Evolutionary conservation across 371 early-diverging fungal genomes (phyloP).

Genomic region (Circinella umbellata): DNA sequence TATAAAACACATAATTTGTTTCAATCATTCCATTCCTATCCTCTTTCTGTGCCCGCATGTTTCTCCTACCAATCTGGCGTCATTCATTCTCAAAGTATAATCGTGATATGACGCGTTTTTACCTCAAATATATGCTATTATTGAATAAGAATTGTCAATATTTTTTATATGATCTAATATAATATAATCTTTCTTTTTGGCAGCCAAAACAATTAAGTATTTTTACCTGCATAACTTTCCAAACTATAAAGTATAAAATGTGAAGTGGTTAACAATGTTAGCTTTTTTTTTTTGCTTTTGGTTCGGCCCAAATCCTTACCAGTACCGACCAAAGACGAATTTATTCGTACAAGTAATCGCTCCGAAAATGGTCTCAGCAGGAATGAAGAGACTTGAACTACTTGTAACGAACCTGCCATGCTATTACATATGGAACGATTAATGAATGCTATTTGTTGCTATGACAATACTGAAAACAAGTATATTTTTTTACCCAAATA

Average conservation of each 20-base stretch:
- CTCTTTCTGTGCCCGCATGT: too few species aligned
- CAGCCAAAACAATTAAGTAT: background rate
- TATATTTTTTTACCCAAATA: conserved; percentile 41
- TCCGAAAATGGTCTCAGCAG: conserved; percentile 60
- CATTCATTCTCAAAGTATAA: background rate
- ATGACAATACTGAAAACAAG: background rate
- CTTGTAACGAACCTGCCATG: conserved; percentile 53
- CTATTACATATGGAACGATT: conserved; percentile 15
- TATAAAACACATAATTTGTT: background rate
- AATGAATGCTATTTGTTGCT: background rate
- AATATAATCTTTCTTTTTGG: too few species aligned
- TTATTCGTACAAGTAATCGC: conserved; percentile 58
- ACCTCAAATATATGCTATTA: conserved; percentile 53
- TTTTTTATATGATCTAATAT: too few species aligned
- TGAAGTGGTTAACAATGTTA: too few species aligned
- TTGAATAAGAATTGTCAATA: background rate
- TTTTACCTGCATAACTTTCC: conserved; percentile 73
- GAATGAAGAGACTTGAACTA: conserved; percentile 62
- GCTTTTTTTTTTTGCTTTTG: too few species aligned
- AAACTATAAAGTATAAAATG: conserved; percentile 30
- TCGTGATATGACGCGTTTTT: background rate
- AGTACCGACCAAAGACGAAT: conserved; percentile 59
- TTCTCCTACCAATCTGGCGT: background rate
- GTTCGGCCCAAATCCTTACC: too few species aligned
- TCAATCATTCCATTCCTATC: background rate